These are phyloP conservation scores for Neonectria punicea DNA, from an alignment of 2,329 filamentous ascomycete species.

Conservation along the genomic window DNA sequence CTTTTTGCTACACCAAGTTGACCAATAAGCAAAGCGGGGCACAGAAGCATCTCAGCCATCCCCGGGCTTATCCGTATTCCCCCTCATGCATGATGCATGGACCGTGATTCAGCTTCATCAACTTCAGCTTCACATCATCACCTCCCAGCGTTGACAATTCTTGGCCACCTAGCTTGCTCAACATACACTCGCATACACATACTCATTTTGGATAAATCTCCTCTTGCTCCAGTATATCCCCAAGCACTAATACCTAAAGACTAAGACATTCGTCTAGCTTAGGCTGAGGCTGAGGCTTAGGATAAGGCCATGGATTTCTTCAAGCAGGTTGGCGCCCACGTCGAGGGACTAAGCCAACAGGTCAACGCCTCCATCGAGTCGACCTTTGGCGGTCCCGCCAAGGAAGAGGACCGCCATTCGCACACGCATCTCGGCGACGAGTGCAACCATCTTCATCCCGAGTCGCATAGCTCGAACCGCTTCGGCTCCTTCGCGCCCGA, in stretches of 20 bases:
- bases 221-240: not conserved
- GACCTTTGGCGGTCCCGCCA: slow-evolving; percentile 51
- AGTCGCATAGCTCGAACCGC: slow-evolving; percentile 60
- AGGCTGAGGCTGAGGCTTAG: not conserved
- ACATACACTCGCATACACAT: not conserved
- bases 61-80: not conserved
- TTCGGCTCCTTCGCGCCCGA: slow-evolving; percentile 78
- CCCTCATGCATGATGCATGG: slow-evolving; percentile 17
- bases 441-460: slow-evolving; percentile 53
- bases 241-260: not conserved
- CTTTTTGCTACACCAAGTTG: not conserved
- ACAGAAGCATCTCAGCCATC: not conserved
- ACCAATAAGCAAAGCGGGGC: slow-evolving; percentile 1
- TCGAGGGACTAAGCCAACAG: slow-evolving; percentile 44
- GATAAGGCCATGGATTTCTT: slow-evolving; percentile 49
- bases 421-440: slow-evolving; percentile 55
- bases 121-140: not conserved
- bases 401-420: slow-evolving; percentile 54
- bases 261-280: not conserved
- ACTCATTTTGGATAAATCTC: not conserved
- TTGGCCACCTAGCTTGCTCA: not conserved
- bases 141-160: not conserved
- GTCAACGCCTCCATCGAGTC: slow-evolving; percentile 31
- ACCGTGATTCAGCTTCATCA: not conserved
- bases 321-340: slow-evolving; percentile 43